Base-by-base conservation (phyloP, 768 basidiomycete genomes). In the Rhodosporidiobolus sp. region DNA sequence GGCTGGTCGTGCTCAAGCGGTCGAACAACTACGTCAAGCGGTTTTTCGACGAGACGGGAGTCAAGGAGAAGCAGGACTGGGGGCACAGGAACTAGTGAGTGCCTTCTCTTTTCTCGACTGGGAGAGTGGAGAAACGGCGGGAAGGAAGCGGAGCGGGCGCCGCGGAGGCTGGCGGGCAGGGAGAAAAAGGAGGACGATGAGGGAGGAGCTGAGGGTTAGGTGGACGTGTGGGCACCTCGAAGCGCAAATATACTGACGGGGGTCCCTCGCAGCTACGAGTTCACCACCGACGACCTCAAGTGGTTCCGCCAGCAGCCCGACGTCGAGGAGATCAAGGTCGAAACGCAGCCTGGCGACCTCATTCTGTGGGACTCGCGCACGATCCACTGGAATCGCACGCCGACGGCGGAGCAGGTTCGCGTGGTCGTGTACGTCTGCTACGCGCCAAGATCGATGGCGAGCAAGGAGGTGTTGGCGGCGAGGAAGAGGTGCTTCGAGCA, bases 321-420 rank as follows among this genome's bases (percentile, higher is more conserved):
- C 20, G 79, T 76, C 63, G 75, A 77, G 54, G 78, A 73, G 70
- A 65, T 76, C 61, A 81, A 81, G 68, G 77, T 80, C 26, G 64
- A 69, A 38, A 73, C 75, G 11, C 73, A 76, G 32, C 78, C 78
- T 4, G 80, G 80, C 35, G 80, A 80, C 58, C 69, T 81, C 30
- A 74, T 81, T 34, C 67, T 81, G 0, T 82, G 81, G 80, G 79
- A 81, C 78, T 55, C 53, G 53, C 68, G 68, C 0, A 63, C 61
- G 16, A 58, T 69, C 22, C 68, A 57, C 30, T 69, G 55, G 53
- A 69, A 69, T 34, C 35, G 54, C 14, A 35, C 68, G 54, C 68
- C 68, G n/a, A 63, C 46, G 22, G 68, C 30, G 1, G 62, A 63
- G 17, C 68, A 54, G 38, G 20, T 35, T 28, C 68, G 68, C 43